Percentiles rank a stretch among this genome's conserved stretches.
Evolutionary conservation across 257 asterid species (phyloP).

Genomic region (Ajuga chamaepitys): DNA sequence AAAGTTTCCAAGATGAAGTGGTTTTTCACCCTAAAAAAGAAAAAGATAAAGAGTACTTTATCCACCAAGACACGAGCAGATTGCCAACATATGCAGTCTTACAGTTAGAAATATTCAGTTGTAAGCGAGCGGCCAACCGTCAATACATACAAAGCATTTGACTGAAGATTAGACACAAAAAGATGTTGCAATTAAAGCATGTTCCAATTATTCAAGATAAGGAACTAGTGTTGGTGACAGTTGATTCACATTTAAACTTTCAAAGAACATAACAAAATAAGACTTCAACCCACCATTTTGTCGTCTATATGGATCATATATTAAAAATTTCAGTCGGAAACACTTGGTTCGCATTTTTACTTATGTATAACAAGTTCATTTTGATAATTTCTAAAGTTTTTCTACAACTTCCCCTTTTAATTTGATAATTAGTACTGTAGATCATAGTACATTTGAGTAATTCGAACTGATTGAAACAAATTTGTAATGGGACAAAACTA

Average conservation of each 20-base stretch:
- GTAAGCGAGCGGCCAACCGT: neutral
- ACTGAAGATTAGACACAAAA: neutral
- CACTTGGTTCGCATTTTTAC: neutral
- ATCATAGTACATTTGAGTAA: neutral
- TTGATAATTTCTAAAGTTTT: neutral
- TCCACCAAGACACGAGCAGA: neutral
- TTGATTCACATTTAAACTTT: too few species aligned
- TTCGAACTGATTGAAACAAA: neutral
- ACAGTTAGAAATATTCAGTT: neutral
- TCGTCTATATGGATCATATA: neutral
- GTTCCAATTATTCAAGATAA: too few species aligned
- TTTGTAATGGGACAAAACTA: too few species aligned
- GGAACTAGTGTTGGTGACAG: too few species aligned
- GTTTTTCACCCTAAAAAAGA: too few species aligned
- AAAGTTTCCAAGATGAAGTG: neutral
- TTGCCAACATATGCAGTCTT: neutral
- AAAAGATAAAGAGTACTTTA: too few species aligned
- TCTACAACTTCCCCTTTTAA: too few species aligned
- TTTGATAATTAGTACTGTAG: too few species aligned
- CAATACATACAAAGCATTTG: neutral
- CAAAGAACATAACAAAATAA: too few species aligned
- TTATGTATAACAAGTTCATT: neutral
- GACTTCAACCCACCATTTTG: neutral
- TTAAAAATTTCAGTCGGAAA: neutral
- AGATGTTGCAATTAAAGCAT: neutral